Evolutionary conservation across 768 basidiomycete species (phyloP).

Genomic region (Lactarius quietus): DNA sequence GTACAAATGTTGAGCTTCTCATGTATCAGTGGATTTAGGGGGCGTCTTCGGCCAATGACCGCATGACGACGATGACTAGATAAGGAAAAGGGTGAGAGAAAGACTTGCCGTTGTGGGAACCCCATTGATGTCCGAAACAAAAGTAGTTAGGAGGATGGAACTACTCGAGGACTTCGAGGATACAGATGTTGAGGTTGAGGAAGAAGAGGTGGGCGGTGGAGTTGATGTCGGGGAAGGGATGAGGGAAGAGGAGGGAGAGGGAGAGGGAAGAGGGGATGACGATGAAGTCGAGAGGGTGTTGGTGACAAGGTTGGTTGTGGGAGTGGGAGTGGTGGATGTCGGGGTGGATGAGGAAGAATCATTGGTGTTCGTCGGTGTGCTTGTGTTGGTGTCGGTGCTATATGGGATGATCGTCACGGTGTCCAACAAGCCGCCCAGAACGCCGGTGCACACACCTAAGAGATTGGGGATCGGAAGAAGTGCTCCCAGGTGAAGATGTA

Average conservation of each 20-base stretch:
- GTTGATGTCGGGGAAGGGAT: background rate
- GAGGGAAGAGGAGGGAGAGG: background rate
- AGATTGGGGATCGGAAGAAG: background rate
- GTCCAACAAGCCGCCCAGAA: background rate
- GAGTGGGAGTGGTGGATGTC: background rate
- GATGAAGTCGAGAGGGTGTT: background rate
- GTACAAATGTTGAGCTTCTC: background rate
- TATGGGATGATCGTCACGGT: background rate
- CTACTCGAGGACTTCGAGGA: background rate
- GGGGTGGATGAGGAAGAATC: background rate
- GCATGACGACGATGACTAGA: background rate
- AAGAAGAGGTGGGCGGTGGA: background rate
- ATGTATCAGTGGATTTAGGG: background rate
- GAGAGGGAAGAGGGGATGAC: background rate
- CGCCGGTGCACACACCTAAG: background rate
- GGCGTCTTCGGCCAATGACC: background rate
- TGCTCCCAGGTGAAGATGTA: background rate
- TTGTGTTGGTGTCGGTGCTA: background rate
- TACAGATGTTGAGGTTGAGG: background rate
- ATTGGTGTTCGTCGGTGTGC: background rate
- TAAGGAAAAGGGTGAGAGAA: no score
- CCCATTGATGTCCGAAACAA: slow-evolving; percentile 17
- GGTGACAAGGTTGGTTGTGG: background rate
- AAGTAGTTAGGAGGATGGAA: slow-evolving; percentile 16
- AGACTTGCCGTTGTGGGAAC: slow-evolving; percentile 23